Conservation (phyloP, 176 grass and related monocot genomes). For the Rhipidocladum racemiflorum region DNA sequence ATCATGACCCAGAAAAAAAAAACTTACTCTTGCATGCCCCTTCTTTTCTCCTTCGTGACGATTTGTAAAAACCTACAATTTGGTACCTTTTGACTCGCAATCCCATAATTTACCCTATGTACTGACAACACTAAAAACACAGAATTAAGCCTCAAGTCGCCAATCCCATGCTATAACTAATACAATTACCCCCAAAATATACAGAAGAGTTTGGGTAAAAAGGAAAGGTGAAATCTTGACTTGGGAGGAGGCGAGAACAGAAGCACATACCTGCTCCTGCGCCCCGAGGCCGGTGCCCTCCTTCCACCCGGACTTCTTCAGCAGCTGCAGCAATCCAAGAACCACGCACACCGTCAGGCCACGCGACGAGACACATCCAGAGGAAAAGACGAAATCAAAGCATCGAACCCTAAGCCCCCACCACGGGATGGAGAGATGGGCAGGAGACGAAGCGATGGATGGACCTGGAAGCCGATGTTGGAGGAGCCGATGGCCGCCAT, state of each 20-base stretch:
- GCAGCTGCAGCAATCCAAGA: conserved; percentile 46
- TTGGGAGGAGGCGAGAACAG: background rate
- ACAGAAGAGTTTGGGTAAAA: background rate
- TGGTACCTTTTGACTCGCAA: background rate
- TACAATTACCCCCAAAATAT: background rate
- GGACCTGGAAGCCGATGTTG: conserved; percentile 86
- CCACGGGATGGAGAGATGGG: too few species aligned
- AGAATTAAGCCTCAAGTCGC: background rate
- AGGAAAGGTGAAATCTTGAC: background rate
- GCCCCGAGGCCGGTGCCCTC: conserved; percentile 92
- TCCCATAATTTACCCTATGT: background rate
- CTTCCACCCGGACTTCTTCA: conserved; percentile 94
- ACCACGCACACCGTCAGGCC: background rate
- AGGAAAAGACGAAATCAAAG: too few species aligned
- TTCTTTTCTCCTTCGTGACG: background rate
- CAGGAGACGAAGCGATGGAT: background rate
- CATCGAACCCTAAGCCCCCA: conserved; percentile 42
- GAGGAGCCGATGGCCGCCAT: conserved; percentile 68
- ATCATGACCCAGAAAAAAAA: background rate
- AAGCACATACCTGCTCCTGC: conserved; percentile 64
- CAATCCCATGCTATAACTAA: background rate
- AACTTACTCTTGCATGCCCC: background rate
- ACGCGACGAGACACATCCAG: too few species aligned
- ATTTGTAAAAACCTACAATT: background rate
- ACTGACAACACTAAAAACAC: background rate